A percentile compares a stretch with the other conserved stretches of the same genome.
Conservation (phyloP, 108 stramenopile species). For the Fistulifera pelliculosa region DNA sequence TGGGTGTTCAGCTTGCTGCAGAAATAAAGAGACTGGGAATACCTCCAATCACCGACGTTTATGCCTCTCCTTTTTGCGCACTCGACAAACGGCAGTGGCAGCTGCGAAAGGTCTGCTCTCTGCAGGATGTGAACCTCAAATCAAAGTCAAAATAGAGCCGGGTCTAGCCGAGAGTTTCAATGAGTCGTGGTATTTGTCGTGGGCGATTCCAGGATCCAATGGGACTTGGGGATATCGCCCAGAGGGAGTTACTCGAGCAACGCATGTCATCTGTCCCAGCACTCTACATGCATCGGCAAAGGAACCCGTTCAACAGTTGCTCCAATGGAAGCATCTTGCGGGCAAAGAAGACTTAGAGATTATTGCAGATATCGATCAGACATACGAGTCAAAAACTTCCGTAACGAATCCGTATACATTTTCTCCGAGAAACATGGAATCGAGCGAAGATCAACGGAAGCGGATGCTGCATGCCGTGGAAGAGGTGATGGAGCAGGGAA, state of each 20-base stretch:
- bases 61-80: slow-evolving; percentile 37
- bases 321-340: slow-evolving; percentile 16
- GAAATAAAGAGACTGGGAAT: slow-evolving; percentile 16
- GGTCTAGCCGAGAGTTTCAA: slow-evolving; percentile 43
- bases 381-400: slow-evolving; percentile 19
- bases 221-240: slow-evolving; percentile 38
- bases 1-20: slow-evolving; percentile 19
- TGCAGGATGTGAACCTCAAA: neutral
- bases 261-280: slow-evolving; percentile 4
- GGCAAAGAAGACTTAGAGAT: slow-evolving; percentile 2
- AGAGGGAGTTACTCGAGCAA: slow-evolving; percentile 7
- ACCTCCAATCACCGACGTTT: slow-evolving; percentile 24
- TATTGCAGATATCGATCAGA: slow-evolving; percentile 11
- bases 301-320: slow-evolving; percentile 13
- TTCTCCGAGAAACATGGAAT: slow-evolving; percentile 26
- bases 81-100: slow-evolving; percentile 32
- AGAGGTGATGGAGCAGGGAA: slow-evolving; percentile 9
- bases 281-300: slow-evolving; percentile 17
- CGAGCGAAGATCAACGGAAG: slow-evolving; percentile 13
- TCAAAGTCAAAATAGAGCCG: slow-evolving; percentile 20
- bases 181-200: slow-evolving; percentile 42
- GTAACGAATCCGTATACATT: slow-evolving; percentile 18
- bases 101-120: slow-evolving; percentile 4
- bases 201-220: slow-evolving; percentile 31
- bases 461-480: slow-evolving; percentile 22